Evolutionary conservation across 305 asterid species (phyloP), one percentile per base, ranked within the genome.

Genomic region (Fraxinus dipetala): DNA sequence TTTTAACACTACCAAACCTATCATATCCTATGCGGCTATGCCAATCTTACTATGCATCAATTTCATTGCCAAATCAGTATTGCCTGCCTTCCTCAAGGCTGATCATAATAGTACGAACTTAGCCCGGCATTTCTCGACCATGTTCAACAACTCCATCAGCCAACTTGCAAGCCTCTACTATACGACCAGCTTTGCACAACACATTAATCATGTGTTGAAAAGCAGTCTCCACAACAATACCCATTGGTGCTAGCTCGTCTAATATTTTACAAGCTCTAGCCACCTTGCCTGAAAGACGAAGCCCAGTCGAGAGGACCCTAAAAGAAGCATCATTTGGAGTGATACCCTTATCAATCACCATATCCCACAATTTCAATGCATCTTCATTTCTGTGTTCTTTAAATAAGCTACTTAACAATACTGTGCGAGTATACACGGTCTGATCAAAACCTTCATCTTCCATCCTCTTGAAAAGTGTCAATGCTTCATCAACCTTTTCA

Each of bases 1-100:
- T 90, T 85, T 92, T 91, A 45, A 94, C 89, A 63, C 95, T 93
- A 14, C 93, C 91, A 4, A 77, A 72, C 88, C 98, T 90, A 72
- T 94, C 97, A 75, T 94, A 96, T 48, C 99, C 98, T 72, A 94
- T 92, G 1, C 94, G 28, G 28, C 28, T 26, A 26, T 26, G 31
- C 31, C 98, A 86, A 93, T 93, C 95, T 94, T 94, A 76, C 98
- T 90, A 81, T 96, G 98, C 98, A 96, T 90, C 89, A 94, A 74
- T 75, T 90, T 96, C 90, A 94, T 92, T 0, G 98, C 97, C 85
- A 94, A 78, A 74, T 94, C 94, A n/a, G 91, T 92, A 56, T 93
- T 87, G 7, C 98, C 98, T 1, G 97, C 90, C 85, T 96, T 94
- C 88, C 97, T 86, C 92, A 94, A 85, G 14, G 97, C 95, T 96